A percentile compares a stretch with the other conserved stretches of the same genome.
Conservation (phyloP, 192 early-diverging fungal species). For the Gamsiella multidivaricata region DNA sequence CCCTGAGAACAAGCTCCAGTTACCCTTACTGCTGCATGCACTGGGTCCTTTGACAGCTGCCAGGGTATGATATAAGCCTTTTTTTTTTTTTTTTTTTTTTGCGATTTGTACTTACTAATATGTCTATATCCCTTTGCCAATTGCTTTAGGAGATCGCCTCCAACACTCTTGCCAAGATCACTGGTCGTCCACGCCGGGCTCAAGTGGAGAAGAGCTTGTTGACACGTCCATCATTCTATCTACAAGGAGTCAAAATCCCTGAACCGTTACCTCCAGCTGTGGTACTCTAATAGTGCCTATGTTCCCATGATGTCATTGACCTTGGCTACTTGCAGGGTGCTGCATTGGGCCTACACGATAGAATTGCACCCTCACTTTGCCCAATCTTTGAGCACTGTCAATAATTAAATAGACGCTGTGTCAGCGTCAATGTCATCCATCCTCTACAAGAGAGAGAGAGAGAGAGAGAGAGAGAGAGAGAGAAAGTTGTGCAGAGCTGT, state of each 20-base stretch:
- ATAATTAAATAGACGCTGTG: too few species aligned
- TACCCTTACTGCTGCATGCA: constrained; percentile 16
- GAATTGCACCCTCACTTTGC: too few species aligned
- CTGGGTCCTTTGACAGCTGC: constrained; percentile 19
- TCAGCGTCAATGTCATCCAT: too few species aligned
- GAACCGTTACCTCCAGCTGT: constrained; percentile 8
- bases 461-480: too few species aligned
- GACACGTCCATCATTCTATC: constrained; percentile 16
- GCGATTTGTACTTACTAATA: background rate
- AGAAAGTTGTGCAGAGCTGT: too few species aligned
- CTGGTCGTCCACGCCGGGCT: constrained; percentile 9
- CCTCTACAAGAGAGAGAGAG: too few species aligned
- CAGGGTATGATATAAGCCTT: background rate
- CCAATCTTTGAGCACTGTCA: too few species aligned
- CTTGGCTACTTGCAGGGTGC: too few species aligned
- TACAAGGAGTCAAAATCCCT: constrained; percentile 15
- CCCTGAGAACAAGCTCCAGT: constrained; percentile 18
- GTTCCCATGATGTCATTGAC: too few species aligned
- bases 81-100: background rate
- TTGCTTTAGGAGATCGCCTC: constrained; percentile 8
- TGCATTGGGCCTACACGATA: too few species aligned
- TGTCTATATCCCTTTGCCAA: background rate
- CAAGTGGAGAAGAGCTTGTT: background rate
- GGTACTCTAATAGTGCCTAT: constrained; percentile 2
- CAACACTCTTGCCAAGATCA: constrained; percentile 18